Base-by-base conservation (phyloP, 1,284 basidiomycete species). In the Coriolopsis trogii region DNA sequence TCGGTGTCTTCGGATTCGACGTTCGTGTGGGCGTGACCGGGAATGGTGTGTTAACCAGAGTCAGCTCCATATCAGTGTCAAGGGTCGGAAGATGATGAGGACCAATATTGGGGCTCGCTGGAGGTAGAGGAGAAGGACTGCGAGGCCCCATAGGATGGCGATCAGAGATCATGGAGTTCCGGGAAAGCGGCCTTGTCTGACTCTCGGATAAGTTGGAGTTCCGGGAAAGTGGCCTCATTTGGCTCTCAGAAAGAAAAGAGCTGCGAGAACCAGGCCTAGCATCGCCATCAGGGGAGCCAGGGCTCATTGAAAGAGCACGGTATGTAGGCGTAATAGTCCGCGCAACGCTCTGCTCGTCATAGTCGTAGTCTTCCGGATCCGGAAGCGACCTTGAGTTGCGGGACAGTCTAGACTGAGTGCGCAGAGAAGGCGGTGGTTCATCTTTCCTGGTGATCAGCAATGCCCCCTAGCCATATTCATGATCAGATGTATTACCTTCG, bases 101-200 rank as follows among this genome's bases (percentile, higher is more conserved):
- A 1, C 33, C 40, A 0, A 6, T 20, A 3, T 28, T 28, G 3
- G 51, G 51, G 25, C 51, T 52, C 4, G 40, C 20, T 26, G 25
- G 28, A 13, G 46, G 51, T 7, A 52, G 40, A 3, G 87, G 87
- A 16, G 88, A 89, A 13, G 85, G 85, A 53, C 78, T 79, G 48
- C 89, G 79, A 13, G 89, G 89, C 15, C 89, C 89, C 55, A 81
- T 70, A 6, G 85, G 85, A 38, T 83, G 81, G 10, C 51, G 45
- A 15, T 59, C 57, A 5, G 55, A 59, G 8, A 51, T 49, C 6
- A 59, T 63, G 16, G 81, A 80, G 5, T 76, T 71, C 40, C 79
- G 75, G 24, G 85, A 86, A 15, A 74, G 66, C 2, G 84, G 80
- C 23, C 82, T 78, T 36, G n/a, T n/a, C n/a, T 83, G 81, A 7